Evolutionary conservation across 1,284 basidiomycete species (phyloP), one percentile per base, ranked within the genome.

Genomic region (Dichomitus squalens): DNA sequence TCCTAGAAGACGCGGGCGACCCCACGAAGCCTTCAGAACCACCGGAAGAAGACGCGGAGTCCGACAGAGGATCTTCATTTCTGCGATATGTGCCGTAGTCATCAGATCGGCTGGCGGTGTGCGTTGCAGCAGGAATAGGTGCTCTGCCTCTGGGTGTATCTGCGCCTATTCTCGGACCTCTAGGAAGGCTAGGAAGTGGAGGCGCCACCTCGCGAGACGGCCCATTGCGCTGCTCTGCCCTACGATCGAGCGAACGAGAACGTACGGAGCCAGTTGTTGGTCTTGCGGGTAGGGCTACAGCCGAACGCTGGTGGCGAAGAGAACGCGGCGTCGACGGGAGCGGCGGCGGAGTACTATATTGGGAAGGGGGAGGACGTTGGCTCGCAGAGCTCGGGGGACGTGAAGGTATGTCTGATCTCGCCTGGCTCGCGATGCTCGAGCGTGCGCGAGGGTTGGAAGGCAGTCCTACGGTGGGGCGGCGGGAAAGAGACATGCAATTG

Each of bases 1-100:
- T 81, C 41, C 75, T 70, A 1, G 80, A 80, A 1, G 81, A 81
- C 14, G 72, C 62, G 4, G 65, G 49, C 48, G 61, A 57, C 40
- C 47, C 40, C 8, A 9, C 53, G 31, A 44, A 58, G 23, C 44
- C 29, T 25, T 52, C 55, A 8, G 60, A 60, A 2, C 35, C 55
- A 11, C 58, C 53, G 7, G 63, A 64, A 27, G 60, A 58, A 25
- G 55, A 58, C 8, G 55, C 39, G 4, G 62, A 60, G 44, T 60
- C 58, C 1, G 63, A 58, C 35, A 54, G 21, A 12, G 49, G 38
- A 16, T 64, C 62, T 21, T 52, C 49, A 27, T 35, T 35, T 27
- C 40, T 55, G 20, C 59, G 59, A 23, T 52, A 51, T 36, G 52
- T 36, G 31, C 57, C 49, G 36, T 51, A 44, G 29, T 64, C 59